A percentile compares a stretch with the other conserved stretches of the same genome.
Evolutionary conservation across 306 rosid species (phyloP).

Genomic region (Cucumis sativus): DNA sequence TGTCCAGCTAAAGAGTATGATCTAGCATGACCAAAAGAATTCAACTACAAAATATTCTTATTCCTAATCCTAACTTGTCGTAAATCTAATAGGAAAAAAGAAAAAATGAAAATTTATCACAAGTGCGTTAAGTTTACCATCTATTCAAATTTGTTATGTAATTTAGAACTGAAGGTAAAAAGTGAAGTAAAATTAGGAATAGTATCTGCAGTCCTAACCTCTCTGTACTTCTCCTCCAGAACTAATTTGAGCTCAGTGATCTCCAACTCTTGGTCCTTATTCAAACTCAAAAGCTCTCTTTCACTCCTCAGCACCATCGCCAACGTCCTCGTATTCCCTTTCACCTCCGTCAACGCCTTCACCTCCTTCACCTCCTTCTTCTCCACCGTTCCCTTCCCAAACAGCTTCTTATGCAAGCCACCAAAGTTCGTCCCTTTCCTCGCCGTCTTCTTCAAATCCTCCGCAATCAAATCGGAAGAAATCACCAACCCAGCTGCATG

Average conservation of each 20-base stretch:
- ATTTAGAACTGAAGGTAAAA: no score
- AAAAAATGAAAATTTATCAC: background rate
- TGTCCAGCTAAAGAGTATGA: background rate
- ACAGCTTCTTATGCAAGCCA: constrained; percentile 56
- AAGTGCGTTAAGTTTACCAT: background rate
- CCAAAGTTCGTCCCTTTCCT: constrained; percentile 44
- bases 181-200: background rate
- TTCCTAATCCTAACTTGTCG: background rate
- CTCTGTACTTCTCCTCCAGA: constrained; percentile 60
- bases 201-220: constrained; percentile 21
- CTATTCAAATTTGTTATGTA: background rate
- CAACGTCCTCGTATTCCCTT: constrained; percentile 72
- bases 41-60: background rate
- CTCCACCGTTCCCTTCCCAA: constrained; percentile 41
- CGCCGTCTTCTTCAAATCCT: constrained; percentile 59
- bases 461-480: constrained; percentile 50
- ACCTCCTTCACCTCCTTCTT: constrained; percentile 44
- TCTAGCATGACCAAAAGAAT: background rate
- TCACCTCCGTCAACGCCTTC: constrained; percentile 90
- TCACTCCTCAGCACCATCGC: constrained; percentile 92
- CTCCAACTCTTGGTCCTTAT: constrained; percentile 57
- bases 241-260: constrained; percentile 38
- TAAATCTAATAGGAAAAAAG: background rate
- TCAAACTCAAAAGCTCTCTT: constrained; percentile 65
- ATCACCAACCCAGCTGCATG: constrained; percentile 28